phyloP scores from a whole-genome alignment of 2,329 filamentous ascomycete species.

The Penicillium sp. region DNA sequence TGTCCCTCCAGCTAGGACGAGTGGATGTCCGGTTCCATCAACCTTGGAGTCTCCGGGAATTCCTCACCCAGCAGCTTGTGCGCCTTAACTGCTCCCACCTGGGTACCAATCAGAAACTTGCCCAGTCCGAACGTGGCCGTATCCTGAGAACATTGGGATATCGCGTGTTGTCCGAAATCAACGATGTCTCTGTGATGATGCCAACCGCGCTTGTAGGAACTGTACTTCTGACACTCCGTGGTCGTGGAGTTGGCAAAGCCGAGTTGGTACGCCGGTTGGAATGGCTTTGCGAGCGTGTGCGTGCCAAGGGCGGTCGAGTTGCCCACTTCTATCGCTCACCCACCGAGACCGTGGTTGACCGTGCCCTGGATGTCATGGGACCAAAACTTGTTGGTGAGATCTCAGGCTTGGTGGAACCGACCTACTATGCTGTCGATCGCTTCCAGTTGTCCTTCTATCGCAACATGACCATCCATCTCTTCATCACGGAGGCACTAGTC shows the following conservation, averaged over 20 bases:
- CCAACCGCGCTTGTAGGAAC: conserved; percentile 94
- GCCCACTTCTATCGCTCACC: conserved; percentile 84
- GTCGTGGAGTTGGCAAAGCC: conserved; percentile 80
- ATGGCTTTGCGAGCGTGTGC: conserved; percentile 79
- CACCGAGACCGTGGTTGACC: conserved; percentile 76
- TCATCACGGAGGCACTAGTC: conserved; percentile 87
- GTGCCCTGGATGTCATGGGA: conserved; percentile 85
- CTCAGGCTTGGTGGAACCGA: conserved; percentile 77
- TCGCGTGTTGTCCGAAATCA: conserved; percentile 88
- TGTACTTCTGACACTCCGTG: conserved; percentile 81
- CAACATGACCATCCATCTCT: conserved; percentile 98
- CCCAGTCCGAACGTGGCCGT: conserved; percentile 59
- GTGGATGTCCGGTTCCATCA: conserved; percentile 96
- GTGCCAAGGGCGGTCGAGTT: conserved; percentile 82
- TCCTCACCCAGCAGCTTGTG: conserved; percentile 70
- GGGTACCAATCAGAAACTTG: conserved; percentile 38
- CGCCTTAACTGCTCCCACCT: conserved; percentile 45
- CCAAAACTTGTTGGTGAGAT: conserved; percentile 80
- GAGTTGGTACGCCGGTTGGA: conserved; percentile 83
- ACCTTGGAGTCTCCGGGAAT: conserved; percentile 83
- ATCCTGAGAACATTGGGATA: conserved; percentile 85
- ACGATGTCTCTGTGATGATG: conserved; percentile 95
- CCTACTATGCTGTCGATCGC: conserved; percentile 88
- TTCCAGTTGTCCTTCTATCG: conserved; percentile 98
- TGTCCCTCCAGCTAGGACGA: conserved; percentile 81